Base-by-base conservation (phyloP, 2,329 filamentous ascomycete genomes). In the Lizonia empirigonia region DNA sequence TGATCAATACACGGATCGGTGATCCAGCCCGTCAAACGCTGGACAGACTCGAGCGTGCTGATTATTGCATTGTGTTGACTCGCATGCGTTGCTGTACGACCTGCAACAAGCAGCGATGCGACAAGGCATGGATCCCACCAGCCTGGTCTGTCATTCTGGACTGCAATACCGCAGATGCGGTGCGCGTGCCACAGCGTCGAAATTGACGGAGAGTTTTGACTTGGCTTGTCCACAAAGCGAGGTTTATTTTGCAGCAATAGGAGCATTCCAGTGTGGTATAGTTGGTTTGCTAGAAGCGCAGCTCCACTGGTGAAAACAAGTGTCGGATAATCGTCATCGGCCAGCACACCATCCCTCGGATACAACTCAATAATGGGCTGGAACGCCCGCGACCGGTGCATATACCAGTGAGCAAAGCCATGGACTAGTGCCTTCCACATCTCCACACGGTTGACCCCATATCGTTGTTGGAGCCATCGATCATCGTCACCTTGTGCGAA, bases 261-360 rank as follows among this genome's bases (percentile, higher is more conserved):
- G 7, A 83, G 63, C 71, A 81, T 80, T 2, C 80, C 79, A 1
- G 81, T 81, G 56, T 84, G 82, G 58, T 82, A 84, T 2, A 84
- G 69, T 57, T 83, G 81, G 53, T 83, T 84, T 2, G 74, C 74
- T 2, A 78, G 72, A 4, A 74, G 63, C 0, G 74, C 77, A 0
- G 76, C 72, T 1, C 74, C 75, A 37, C 75, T 77, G 4, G 76
- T 76, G 56, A 79, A 81, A 0, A 82, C 63, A 15, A 82, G 63
- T 0, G 76, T 73, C 1, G 72, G 72, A 44, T 75, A 76, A 15
- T 63, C 63, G 24, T 66, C 53, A 13, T 66, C 62, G 0, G 68
- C 39, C 22, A 20, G 37, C 3, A 50, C 37, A 15, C 59, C 60
- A 29, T 65, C 62, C 35, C 44, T 64, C 22, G 40, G 61, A 44